Evolutionary conservation across 176 grass and related monocot genomes (phyloP), one percentile per base, ranked within the genome.

Genomic region (Oryza longistaminata): DNA sequence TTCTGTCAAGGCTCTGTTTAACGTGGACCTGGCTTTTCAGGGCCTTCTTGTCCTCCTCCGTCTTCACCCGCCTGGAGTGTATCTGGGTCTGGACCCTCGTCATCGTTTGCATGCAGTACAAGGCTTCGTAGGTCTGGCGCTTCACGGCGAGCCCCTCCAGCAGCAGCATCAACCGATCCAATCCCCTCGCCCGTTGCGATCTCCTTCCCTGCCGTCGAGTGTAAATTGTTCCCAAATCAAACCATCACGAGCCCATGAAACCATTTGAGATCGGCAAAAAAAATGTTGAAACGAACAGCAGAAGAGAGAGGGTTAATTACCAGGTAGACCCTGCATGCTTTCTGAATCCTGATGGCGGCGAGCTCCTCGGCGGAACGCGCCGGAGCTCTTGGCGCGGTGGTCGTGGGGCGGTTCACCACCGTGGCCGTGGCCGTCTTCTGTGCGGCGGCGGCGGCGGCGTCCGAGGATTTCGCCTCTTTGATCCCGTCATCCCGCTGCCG

Each of bases 31-130:
- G 92, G 7, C 33, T 86, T 61, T 89, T 88, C 2, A 93, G 61
- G 60, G 85, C 87, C 77, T 88, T 90, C 68, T 95, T 97, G 82
- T 97, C 92, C 40, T 94, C 90, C 31, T 87, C 87, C 39, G 87
- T 95, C 80, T 90, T 91, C 4, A 95, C 68, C 73, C 95, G 93
- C 75, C 95, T 85, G 0, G 91, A 66, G 71, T 82, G 81, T 26
- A 95, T 82, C 84, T 97, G 95, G 0, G 90, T 93, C 72, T 95
- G 95, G 40, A 95, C 71, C 22, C 91, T 93, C 7, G 95, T 88
- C 88, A 95, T 44, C 24, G 69, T 73, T 64, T 97, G 95, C 90
- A 90, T 92, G 64, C 85, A 88, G 78, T 82, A 89, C 53, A 97
- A 48, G 2, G 93, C 81, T 10, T 82, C 88, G 53, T 81, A 39